phyloP scores from a whole-genome alignment of 1,284 basidiomycete genomes.

The Erythrobasidium hasegawianum region DNA sequence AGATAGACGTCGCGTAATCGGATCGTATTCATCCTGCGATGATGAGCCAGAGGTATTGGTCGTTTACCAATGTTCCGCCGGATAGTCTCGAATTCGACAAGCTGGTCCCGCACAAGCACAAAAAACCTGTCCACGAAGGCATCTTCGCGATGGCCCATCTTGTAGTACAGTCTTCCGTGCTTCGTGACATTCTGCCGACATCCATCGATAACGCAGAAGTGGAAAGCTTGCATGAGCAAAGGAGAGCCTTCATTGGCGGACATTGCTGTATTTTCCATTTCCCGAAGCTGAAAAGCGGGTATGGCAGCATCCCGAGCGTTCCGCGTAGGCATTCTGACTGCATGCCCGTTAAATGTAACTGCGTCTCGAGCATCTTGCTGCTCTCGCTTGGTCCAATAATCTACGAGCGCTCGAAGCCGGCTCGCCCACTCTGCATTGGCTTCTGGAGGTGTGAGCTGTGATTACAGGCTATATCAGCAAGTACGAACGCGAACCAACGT shows the following conservation, averaged over 20 bases:
- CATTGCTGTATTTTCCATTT: constrained; percentile 5
- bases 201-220: constrained; percentile 40
- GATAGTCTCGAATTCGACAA: constrained; percentile 10
- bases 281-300: neutral
- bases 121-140: constrained; percentile 38
- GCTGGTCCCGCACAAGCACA: constrained; percentile 35
- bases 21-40: constrained; percentile 33
- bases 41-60: constrained; percentile 37
- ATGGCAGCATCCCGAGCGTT: neutral
- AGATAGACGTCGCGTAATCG: constrained; percentile 41
- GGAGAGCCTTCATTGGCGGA: constrained; percentile 29
- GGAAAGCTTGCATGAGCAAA: constrained; percentile 36
- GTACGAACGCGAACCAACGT: no score
- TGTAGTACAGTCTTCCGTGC: constrained; percentile 39
- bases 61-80: constrained; percentile 21
- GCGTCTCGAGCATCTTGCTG: constrained; percentile 39
- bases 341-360: constrained; percentile 33
- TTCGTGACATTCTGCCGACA: constrained; percentile 36
- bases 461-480: no score
- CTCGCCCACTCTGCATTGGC: constrained; percentile 41
- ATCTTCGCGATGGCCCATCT: constrained; percentile 38
- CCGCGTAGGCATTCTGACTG: neutral
- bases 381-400: constrained; percentile 41
- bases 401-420: constrained; percentile 37
- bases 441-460: constrained; percentile 31